Evolutionary conservation across 192 early-diverging fungal species (phyloP).

Genomic region (Piromyces finnis): DNA sequence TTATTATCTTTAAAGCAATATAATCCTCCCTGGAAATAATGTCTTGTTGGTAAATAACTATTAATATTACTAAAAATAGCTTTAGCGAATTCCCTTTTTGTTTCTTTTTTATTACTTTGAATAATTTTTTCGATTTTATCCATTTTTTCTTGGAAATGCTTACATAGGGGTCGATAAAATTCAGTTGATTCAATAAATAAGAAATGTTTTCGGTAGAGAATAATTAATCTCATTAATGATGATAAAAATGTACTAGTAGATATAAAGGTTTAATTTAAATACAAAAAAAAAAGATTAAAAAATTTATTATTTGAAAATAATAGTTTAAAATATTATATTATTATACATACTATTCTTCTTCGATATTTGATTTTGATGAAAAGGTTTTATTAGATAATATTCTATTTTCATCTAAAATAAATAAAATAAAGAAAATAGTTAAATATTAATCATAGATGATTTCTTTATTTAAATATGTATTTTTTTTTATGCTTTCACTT

Average conservation of each 20-base stretch:
- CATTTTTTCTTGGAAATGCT: slow-evolving; percentile 10
- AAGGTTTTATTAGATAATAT: background rate
- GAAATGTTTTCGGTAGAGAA: background rate
- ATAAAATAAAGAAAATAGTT: too few relatives aligned
- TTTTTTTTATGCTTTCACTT: too few relatives aligned
- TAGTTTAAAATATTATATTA: too few relatives aligned
- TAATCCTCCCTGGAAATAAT: background rate
- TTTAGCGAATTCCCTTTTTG: slow-evolving; percentile 7
- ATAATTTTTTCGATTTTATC: slow-evolving; percentile 7
- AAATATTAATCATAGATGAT: too few relatives aligned
- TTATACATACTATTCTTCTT: background rate
- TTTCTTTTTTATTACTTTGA: slow-evolving; percentile 4
- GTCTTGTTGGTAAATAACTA: slow-evolving; percentile 3
- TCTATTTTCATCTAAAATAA: background rate
- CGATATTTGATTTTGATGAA: background rate
- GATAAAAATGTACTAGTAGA: slow-evolving; percentile 2
- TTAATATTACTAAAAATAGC: slow-evolving; percentile 6
- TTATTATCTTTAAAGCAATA: background rate
- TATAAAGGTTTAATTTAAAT: background rate
- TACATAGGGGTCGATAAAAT: slow-evolving; percentile 2
- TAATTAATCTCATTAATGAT: background rate
- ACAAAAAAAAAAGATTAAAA: too few relatives aligned
- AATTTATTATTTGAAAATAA: too few relatives aligned
- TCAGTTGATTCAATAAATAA: background rate
- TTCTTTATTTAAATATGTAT: too few relatives aligned